Base-by-base conservation (phyloP, 345 rosid genomes). In the Anacardium occidentale region DNA sequence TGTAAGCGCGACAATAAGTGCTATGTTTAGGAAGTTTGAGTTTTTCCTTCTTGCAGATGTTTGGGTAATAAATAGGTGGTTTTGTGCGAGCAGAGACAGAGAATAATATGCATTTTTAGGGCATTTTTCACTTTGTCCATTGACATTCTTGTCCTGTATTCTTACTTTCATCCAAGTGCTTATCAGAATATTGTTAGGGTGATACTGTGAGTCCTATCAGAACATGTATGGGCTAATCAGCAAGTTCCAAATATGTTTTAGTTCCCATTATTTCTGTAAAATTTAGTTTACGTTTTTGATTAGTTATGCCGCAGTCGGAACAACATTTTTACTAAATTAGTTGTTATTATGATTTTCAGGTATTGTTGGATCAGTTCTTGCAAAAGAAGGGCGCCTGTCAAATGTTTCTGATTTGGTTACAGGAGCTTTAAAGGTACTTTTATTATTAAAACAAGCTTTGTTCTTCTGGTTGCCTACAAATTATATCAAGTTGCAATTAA, bases 281-380 rank as follows among this genome's bases (percentile, higher is more conserved):
- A 45, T 18, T 9, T 50, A 12, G 52, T 45, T 32, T 3, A 64
- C 5, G 8, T 18, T 29, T 10, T 68, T 53, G 10, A 11, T 69
- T 7, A 26, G n/a, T 37, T 55, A 2, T 4, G 11, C 47, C 37
- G 6, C 1, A 48, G 10, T 60, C 15, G 56, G 50, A 40, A 42
- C 15, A 4, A 37, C 34, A n/a, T 62, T 32, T 63, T 70, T 21
- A 64, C 32, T 40, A 11, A 78, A n/a, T 70, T 42, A 12, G 51
- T 29, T 52, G 0, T 71, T 48, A 3, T 45, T 64, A 26, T 72
- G 24, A 56, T 54, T 67, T 62, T 73, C 74, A 96, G 99, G 98
- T 58, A 62, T 96, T 79, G 80, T 86, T 74, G 98, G 98, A 69
- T 93, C 98, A 0, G 85, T 91, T 74, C 87, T 91, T 79, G 97